phyloP scores from a whole-genome alignment of 805 yeast species.

The Starmerella asiatica region DNA sequence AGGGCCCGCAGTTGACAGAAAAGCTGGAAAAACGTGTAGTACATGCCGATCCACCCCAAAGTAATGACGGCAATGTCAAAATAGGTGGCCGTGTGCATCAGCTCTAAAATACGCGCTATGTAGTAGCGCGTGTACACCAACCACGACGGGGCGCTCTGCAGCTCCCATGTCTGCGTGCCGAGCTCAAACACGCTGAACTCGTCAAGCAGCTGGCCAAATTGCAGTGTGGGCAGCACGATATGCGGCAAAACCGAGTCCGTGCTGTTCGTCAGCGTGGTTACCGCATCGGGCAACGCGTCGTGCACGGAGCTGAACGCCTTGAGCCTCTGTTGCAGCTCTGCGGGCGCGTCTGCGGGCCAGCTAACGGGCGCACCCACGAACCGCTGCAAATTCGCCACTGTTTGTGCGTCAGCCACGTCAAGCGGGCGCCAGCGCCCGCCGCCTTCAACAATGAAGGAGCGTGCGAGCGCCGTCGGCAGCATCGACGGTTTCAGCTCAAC shows the following conservation, averaged over 20 bases:
- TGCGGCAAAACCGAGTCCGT: not conserved
- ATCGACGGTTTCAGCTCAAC: slow-evolving; percentile 30
- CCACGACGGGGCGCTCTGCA: slow-evolving; percentile 31
- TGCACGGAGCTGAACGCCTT: slow-evolving; percentile 1
- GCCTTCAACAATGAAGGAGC: slow-evolving; percentile 16
- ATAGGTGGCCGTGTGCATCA: slow-evolving; percentile 55
- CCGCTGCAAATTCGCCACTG: slow-evolving; percentile 3
- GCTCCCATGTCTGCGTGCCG: slow-evolving; percentile 30
- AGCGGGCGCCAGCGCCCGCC: slow-evolving; percentile 12
- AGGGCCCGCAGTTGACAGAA: slow-evolving; percentile 60
- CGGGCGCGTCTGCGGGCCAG: slow-evolving; percentile 9
- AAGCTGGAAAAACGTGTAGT: slow-evolving; percentile 62
- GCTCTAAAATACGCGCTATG: slow-evolving; percentile 24
- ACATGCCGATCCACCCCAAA: slow-evolving; percentile 75
- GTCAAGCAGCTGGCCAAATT: slow-evolving; percentile 2
- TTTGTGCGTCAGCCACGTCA: not conserved
- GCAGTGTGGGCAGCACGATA: slow-evolving; percentile 8
- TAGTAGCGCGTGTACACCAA: slow-evolving; percentile 27
- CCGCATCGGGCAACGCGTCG: not conserved
- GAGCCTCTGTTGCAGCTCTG: slow-evolving; percentile 4
- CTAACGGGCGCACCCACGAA: slow-evolving; percentile 20
- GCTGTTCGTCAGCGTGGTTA: not conserved
- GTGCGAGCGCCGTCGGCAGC: slow-evolving; percentile 17
- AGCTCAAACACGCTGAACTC: slow-evolving; percentile 13
- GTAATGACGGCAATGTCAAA: slow-evolving; percentile 72